Base-by-base conservation (phyloP, 768 basidiomycete species). In the Auricularia heimuer region DNA sequence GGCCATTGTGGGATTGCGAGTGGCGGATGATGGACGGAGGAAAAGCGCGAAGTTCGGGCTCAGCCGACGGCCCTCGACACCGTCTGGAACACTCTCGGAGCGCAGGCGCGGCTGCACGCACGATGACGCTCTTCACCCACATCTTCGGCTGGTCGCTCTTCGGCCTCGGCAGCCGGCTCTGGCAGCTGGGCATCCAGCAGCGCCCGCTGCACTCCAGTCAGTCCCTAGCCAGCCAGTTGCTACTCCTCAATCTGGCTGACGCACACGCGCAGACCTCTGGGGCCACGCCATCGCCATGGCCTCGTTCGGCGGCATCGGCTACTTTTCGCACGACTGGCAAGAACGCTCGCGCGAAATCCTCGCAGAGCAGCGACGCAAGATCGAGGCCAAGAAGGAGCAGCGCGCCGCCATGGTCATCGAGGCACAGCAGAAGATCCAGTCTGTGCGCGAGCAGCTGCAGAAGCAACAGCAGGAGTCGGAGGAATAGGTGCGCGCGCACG, bases 151-250 rank as follows among this genome's bases (percentile, higher is more conserved):
- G 91, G 76, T 89, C 90, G 2, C 75, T 82, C 65, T 88, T 93
- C 72, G 94, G 94, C 54, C 87, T 97, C 65, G 86, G 87, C 24
- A 86, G 88, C 21, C 83, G 94, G 66, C 80, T 93, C 66, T 92
- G 90, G 70, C 93, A 95, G 77, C 85, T 97, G 29, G 89, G 88
- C 63, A 89, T 97, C 71, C 88, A 92, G 75, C 86, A 82, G 73
- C 81, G 89, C 71, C 85, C 86, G 72, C 81, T 94, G 66, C 83
- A 90, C 75, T 82, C 85, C 58, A 92, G 94, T 95, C 72, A 74
- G 92, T n/a, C 64, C 54, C 63, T 29, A 29, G 29, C 29, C 29
- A 29, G 54, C 60, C 58, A 33, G 47, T 62, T 61, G 56, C 62
- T 16, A 42, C 51, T 33, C 64, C 36, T 56, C 10, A 24, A 33